A percentile compares a stretch with the other conserved stretches of the same genome.
Conservation (phyloP, 2,329 filamentous ascomycete genomes). For the Trichophaea hybrida region DNA sequence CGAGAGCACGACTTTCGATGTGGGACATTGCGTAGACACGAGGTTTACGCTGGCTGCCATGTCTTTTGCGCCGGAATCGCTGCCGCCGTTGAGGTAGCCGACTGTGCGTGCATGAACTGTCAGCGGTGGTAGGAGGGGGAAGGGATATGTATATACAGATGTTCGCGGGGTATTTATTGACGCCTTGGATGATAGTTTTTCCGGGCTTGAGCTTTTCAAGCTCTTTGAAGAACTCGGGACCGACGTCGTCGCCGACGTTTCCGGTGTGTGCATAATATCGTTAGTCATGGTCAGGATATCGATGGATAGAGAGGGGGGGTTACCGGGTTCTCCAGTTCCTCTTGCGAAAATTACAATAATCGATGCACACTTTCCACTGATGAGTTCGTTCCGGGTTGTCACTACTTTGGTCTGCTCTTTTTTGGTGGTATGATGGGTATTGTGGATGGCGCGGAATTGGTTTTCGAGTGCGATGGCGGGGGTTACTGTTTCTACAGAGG, state of each 20-base stretch:
- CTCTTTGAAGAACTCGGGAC: conserved; percentile 13
- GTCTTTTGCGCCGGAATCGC: conserved; percentile 4
- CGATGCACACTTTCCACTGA: conserved; percentile 17
- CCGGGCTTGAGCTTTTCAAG: conserved; percentile 3
- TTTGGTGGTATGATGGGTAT: not conserved
- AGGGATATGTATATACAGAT: not conserved
- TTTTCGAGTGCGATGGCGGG: not conserved
- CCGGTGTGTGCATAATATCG: not conserved
- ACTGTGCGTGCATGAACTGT: not conserved
- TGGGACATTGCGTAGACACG: conserved; percentile 10
- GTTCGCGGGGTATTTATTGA: conserved; percentile 14
- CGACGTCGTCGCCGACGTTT: conserved; percentile 18
- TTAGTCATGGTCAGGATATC: not conserved
- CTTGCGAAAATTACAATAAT: conserved; percentile 45
- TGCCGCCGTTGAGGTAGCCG: conserved; percentile 17
- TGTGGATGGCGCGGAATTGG: not conserved
- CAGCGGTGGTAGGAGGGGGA: not conserved
- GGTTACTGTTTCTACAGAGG: not conserved
- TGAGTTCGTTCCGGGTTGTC: conserved; percentile 18
- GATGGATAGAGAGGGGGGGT: not conserved
- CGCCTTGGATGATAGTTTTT: conserved; percentile 14
- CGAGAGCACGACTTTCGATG: conserved; percentile 14
- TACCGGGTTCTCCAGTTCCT: conserved; percentile 36
- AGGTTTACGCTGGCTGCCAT: conserved; percentile 8
- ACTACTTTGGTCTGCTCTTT: not conserved